Evolutionary conservation across 2,329 filamentous ascomycete species (phyloP).

Genomic region (Xylaria sp.): DNA sequence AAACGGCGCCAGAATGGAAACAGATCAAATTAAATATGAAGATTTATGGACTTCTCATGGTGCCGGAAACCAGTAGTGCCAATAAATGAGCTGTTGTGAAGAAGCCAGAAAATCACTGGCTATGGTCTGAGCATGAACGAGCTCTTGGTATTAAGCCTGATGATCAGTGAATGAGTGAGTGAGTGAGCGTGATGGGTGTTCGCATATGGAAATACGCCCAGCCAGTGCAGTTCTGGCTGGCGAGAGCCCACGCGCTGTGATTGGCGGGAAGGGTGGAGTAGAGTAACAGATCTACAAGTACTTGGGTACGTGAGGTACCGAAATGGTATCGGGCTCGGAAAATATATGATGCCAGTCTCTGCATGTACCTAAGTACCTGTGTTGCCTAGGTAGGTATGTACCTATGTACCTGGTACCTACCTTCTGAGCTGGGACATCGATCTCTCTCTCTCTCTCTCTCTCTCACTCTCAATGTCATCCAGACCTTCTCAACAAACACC

Average conservation of each 20-base stretch:
- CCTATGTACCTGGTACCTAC: too few species aligned
- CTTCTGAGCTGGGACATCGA: too few species aligned
- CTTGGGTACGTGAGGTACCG: neutral
- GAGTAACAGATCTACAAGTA: neutral
- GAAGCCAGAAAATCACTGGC: neutral
- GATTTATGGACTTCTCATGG: neutral
- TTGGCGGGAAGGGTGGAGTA: neutral
- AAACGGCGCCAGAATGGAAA: neutral
- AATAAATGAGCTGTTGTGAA: too few species aligned
- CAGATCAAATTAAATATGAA: neutral
- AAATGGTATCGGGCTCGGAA: constrained; percentile 2
- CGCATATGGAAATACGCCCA: neutral
- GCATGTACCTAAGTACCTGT: too few species aligned
- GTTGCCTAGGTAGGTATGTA: too few species aligned
- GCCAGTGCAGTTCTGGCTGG: neutral
- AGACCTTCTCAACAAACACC: too few species aligned
- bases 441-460: too few species aligned
- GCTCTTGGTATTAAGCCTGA: too few species aligned
- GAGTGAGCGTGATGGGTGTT: neutral
- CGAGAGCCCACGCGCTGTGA: neutral
- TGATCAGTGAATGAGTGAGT: constrained; percentile 17
- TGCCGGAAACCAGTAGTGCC: too few species aligned
- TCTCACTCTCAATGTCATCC: too few species aligned
- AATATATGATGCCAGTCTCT: constrained; percentile 6
- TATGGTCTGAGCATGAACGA: neutral